phyloP scores from a whole-genome alignment of 2,329 filamentous ascomycete species.

The Seiridium unicorne region DNA sequence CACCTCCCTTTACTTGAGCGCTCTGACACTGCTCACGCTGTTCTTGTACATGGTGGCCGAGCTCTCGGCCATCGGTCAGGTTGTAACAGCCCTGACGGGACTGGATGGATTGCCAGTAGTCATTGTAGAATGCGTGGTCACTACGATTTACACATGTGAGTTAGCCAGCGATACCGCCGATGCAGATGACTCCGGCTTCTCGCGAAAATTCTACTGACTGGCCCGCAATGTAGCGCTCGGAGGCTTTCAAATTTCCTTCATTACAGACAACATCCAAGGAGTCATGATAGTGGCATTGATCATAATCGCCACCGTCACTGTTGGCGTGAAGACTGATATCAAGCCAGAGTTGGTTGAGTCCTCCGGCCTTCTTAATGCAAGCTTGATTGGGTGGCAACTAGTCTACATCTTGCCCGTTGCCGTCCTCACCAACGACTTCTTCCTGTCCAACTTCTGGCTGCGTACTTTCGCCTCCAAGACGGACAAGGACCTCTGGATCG shows the following conservation, averaged over 20 bases:
- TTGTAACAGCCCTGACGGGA: constrained; percentile 71
- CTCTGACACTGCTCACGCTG: constrained; percentile 75
- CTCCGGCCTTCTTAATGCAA: constrained; percentile 68
- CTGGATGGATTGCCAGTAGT: constrained; percentile 72
- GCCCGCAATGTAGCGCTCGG: constrained; percentile 59
- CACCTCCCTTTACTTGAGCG: constrained; percentile 71
- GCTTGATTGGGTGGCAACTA: constrained; percentile 78
- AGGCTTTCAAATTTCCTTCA: constrained; percentile 80
- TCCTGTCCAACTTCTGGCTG: constrained; percentile 81
- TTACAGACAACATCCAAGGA: constrained; percentile 81
- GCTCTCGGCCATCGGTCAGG: constrained; percentile 77
- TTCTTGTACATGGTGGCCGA: constrained; percentile 88
- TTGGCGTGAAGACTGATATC: constrained; percentile 73
- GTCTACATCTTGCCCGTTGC: constrained; percentile 82
- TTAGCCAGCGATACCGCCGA: constrained; percentile 1
- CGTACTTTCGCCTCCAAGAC: constrained; percentile 78
- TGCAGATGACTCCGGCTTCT: no score
- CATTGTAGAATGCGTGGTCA: constrained; percentile 75
- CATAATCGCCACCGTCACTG: constrained; percentile 73
- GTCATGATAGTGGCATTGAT: constrained; percentile 74
- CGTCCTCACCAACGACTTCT: constrained; percentile 82
- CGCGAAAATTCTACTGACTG: not conserved
- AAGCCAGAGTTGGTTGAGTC: constrained; percentile 65
- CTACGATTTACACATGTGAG: constrained; percentile 80
- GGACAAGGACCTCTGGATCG: constrained; percentile 75